Percentiles rank a stretch among this genome's conserved stretches.
Evolutionary conservation across 192 early-diverging fungal genomes (phyloP).

Genomic region (Coemansia sp.): DNA sequence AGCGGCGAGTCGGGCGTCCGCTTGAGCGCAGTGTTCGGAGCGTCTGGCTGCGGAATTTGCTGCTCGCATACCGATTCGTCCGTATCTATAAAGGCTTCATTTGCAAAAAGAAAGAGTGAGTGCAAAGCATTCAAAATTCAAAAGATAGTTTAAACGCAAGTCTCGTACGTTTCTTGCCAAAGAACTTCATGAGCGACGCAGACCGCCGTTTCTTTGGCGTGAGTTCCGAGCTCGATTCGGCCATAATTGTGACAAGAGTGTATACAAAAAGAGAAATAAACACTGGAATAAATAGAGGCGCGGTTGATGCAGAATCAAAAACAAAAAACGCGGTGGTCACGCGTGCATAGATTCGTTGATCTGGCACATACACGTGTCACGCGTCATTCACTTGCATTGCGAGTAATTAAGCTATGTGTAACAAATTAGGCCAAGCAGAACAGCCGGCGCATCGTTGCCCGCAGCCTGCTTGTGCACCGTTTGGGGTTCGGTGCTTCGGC

Average conservation of each 20-base stretch:
- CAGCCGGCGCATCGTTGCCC: conserved; percentile 13
- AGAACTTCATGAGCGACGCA: conserved; percentile 6
- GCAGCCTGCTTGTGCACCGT: conserved; percentile 3
- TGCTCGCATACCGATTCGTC: not conserved
- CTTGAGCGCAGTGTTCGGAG: not conserved
- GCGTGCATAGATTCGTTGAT: not conserved
- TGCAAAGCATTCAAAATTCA: not conserved
- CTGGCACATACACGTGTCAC: not conserved
- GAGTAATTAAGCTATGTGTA: not conserved
- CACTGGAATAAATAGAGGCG: not conserved
- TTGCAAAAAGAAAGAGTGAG: not conserved
- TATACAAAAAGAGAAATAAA: not conserved
- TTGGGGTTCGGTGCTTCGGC: conserved; percentile 10
- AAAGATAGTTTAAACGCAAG: not conserved
- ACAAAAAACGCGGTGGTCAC: not conserved
- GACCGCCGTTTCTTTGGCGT: conserved; percentile 1
- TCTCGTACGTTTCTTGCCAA: conserved; percentile 5
- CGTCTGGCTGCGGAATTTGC: not conserved
- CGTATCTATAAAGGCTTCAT: not conserved
- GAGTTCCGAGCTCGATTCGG: not conserved
- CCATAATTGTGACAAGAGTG: not conserved
- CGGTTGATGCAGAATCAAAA: not conserved
- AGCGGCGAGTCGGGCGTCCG: conserved; percentile 1
- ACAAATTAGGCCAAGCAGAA: conserved; percentile 15
- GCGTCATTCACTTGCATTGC: not conserved